phyloP scores from a whole-genome alignment of 495 filamentous ascomycete species.

The Penicillium waksmanii region DNA sequence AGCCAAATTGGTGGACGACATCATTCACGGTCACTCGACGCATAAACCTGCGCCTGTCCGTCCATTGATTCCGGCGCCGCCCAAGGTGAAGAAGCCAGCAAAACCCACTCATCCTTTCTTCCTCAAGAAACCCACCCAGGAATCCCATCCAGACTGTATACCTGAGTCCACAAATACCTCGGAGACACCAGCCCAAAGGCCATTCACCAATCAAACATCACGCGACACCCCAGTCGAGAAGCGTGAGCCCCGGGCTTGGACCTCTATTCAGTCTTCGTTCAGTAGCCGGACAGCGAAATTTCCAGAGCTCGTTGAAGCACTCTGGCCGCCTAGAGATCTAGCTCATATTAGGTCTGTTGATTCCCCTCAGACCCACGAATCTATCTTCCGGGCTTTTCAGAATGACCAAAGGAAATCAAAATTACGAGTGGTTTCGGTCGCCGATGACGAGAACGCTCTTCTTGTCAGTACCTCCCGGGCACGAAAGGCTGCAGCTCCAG shows the following conservation, averaged over 20 bases:
- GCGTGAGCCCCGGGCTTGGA: background rate
- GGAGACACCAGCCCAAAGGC: constrained; percentile 8
- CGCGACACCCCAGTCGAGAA: constrained; percentile 13
- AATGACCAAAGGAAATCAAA: constrained; percentile 44
- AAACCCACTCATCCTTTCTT: constrained; percentile 88
- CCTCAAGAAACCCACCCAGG: constrained; percentile 40
- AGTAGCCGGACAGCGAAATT: constrained; percentile 50
- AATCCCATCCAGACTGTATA: constrained; percentile 7
- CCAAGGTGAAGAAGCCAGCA: constrained; percentile 35
- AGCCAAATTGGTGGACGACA: constrained; percentile 55
- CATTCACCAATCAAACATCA: constrained; percentile 26
- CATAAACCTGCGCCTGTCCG: constrained; percentile 6
- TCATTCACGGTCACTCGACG: constrained; percentile 39
- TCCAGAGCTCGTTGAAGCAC: constrained; percentile 61
- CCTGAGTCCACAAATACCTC: background rate
- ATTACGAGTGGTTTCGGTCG: constrained; percentile 32
- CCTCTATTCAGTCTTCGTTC: constrained; percentile 24
- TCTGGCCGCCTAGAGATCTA: constrained; percentile 72
- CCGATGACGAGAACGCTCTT: constrained; percentile 41
- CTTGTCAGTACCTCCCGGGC: constrained; percentile 23
- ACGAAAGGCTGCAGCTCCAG: constrained; percentile 12
- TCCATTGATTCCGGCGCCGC: constrained; percentile 12
- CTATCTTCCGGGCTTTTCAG: background rate
- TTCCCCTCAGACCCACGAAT: background rate
- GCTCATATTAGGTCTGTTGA: constrained; percentile 52